phyloP scores from a whole-genome alignment of 768 basidiomycete species.

The Amanita thiersii region DNA sequence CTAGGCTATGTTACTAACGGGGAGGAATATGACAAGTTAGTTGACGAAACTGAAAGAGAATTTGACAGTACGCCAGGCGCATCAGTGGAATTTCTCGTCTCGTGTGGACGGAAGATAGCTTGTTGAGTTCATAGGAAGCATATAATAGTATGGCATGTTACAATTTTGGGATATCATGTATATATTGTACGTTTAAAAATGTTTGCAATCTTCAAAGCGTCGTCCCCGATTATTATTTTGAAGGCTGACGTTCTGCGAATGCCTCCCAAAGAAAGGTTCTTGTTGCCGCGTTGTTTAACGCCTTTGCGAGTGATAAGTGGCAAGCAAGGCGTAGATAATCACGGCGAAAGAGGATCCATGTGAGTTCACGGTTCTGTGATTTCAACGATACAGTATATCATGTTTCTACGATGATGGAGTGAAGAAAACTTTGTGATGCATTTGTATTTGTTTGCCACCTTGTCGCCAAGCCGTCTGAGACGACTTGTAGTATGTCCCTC shows the following conservation, averaged over 20 bases:
- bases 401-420: too few relatives aligned
- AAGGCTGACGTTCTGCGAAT: constrained; percentile 56
- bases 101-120: too few relatives aligned
- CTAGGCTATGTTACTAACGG: neutral
- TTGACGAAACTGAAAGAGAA: too few relatives aligned
- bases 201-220: constrained; percentile 43
- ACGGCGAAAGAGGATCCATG: too few relatives aligned
- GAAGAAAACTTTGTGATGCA: too few relatives aligned
- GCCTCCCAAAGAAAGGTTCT: constrained; percentile 17
- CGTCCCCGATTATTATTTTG: constrained; percentile 22
- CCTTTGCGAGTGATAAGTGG: constrained; percentile 32
- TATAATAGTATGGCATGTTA: too few relatives aligned
- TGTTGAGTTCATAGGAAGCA: too few relatives aligned
- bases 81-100: too few relatives aligned
- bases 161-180: neutral
- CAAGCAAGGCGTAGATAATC: constrained; percentile 59
- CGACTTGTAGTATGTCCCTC: neutral
- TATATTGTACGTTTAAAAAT: constrained; percentile 11
- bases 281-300: constrained; percentile 72
- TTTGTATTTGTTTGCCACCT: too few relatives aligned
- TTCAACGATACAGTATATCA: too few relatives aligned
- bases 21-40: neutral
- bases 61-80: too few relatives aligned
- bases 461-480: neutral
- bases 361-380: too few relatives aligned